Evolutionary conservation across 2,329 filamentous ascomycete species (phyloP).

Genomic region (Aspergillus carbonarius): DNA sequence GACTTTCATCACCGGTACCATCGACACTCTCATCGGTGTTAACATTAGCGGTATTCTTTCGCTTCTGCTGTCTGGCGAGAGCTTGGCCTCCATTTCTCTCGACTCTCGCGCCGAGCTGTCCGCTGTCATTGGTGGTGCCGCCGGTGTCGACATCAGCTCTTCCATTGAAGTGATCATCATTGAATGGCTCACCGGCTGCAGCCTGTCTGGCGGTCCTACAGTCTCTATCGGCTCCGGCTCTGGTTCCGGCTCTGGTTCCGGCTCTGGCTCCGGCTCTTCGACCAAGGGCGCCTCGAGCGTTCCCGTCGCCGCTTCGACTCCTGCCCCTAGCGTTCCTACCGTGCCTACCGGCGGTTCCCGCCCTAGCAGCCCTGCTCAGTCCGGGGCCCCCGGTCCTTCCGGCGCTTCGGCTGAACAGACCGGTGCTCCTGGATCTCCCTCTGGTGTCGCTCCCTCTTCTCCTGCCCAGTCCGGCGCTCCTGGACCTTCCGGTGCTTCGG

Average conservation of each 20-base stretch:
- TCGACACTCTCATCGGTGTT: slow-evolving; percentile 29
- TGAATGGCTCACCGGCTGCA: slow-evolving; percentile 36
- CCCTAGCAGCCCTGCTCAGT: slow-evolving; percentile 10
- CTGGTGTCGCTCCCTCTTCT: slow-evolving; percentile 13
- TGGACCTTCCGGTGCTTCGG: slow-evolving; percentile 1
- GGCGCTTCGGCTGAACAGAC: slow-evolving; percentile 2
- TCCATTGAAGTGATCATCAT: slow-evolving; percentile 55
- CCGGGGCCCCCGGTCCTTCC: slow-evolving; percentile 2
- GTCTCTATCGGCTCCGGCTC: background rate
- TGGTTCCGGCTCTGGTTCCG: background rate
- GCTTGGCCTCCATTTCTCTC: slow-evolving; percentile 31
- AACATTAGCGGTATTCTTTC: slow-evolving; percentile 34
- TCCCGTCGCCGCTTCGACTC: slow-evolving; percentile 9
- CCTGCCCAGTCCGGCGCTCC: background rate
- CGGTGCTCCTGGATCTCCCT: background rate
- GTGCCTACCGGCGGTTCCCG: slow-evolving; percentile 8
- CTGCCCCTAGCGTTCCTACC: slow-evolving; percentile 6
- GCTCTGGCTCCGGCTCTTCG: slow-evolving; percentile 7
- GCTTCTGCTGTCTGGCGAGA: slow-evolving; percentile 32
- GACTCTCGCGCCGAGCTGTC: slow-evolving; percentile 37
- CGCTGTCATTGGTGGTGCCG: slow-evolving; percentile 35
- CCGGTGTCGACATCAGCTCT: slow-evolving; percentile 51
- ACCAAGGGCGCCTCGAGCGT: slow-evolving; percentile 17
- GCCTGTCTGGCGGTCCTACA: slow-evolving; percentile 21
- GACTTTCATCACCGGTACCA: slow-evolving; percentile 31